Evolutionary conservation across 495 filamentous ascomycete genomes (phyloP), one percentile per base, ranked within the genome.

Genomic region (Tuber brumale): DNA sequence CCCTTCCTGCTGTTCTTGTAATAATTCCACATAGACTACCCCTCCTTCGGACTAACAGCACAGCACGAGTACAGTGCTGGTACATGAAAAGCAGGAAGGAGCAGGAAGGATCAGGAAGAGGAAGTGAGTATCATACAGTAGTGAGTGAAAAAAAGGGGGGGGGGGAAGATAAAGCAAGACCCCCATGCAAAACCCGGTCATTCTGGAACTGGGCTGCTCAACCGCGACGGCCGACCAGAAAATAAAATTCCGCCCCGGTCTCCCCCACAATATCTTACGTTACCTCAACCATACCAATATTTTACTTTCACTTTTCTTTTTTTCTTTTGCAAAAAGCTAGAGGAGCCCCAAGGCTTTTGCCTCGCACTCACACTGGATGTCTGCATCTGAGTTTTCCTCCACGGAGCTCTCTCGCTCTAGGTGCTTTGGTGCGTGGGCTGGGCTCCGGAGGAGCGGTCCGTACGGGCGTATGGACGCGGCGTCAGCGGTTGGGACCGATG

Each of bases 281-380:
- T 66, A 35, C 57, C 14, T 35, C 27, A 35, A 66, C 57, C 14
- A 5, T 35, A 27, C 51, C n/a, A 0, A 9, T 16, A 61, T 61
- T 61, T 31, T 14, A 61, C 6, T 66, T 35, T 66, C 14, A 35
- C 57, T 66, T 66, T 66, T 66, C 57, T 66, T 35, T 66, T 61
- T 66, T 66, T 31, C 27, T 66, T 66, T 66, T 66, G 57, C 57
- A 66, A 66, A 66, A 66, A 66, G 57, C 57, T 35, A 66, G 57
- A 66, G 57, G 57, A 66, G 57, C 57, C 27, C 57, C 57, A 66
- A 35, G 57, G 14, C 27, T 66, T 35, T 42, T 66, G 57, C 57
- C 14, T 66, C 57, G 2, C 14, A 3, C 57, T 66, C 57, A 0
- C 14, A 3, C 57, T 66, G 4, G 27, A 66, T 66, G 12, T 66